These are phyloP conservation scores for Fusarium sp. DNA, from an alignment of 2,329 filamentous ascomycete species.

Conservation along the genomic window DNA sequence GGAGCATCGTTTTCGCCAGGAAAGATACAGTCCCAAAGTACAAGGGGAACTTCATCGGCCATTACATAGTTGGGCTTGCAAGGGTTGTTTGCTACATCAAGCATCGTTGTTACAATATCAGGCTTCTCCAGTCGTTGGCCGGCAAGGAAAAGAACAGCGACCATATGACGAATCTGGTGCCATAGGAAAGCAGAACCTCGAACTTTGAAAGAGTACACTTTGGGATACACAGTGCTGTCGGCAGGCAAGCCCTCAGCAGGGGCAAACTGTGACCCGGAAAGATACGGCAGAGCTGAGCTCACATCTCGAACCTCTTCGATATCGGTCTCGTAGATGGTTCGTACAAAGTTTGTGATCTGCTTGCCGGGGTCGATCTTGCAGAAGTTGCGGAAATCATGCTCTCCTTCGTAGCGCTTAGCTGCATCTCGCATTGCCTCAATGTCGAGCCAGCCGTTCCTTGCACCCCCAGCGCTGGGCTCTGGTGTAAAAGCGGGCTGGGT, in stretches of 20 bases:
- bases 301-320: conserved; percentile 76
- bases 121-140: conserved; percentile 88
- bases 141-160: conserved; percentile 90
- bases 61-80: conserved; percentile 89
- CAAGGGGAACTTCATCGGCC: conserved; percentile 88
- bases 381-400: conserved; percentile 96
- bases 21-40: conserved; percentile 97
- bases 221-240: conserved; percentile 56
- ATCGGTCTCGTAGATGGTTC: conserved; percentile 82
- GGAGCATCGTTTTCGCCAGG: conserved; percentile 61
- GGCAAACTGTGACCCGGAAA: conserved; percentile 57
- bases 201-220: conserved; percentile 89
- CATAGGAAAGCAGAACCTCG: conserved; percentile 94
- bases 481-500: conserved; percentile 90
- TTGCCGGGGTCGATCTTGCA: conserved; percentile 94
- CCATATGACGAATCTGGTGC: conserved; percentile 97
- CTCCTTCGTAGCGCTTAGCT: conserved; percentile 81
- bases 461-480: conserved; percentile 52
- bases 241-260: conserved; percentile 28
- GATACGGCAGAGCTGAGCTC: conserved; percentile 67
- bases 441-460: conserved; percentile 82
- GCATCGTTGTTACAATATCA: conserved; percentile 76
- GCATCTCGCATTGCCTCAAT: conserved; percentile 87
- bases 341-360: conserved; percentile 85
- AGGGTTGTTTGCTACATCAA: conserved; percentile 79